Conservation (phyloP, 495 filamentous ascomycete species). For the Rusavskia elegans region DNA sequence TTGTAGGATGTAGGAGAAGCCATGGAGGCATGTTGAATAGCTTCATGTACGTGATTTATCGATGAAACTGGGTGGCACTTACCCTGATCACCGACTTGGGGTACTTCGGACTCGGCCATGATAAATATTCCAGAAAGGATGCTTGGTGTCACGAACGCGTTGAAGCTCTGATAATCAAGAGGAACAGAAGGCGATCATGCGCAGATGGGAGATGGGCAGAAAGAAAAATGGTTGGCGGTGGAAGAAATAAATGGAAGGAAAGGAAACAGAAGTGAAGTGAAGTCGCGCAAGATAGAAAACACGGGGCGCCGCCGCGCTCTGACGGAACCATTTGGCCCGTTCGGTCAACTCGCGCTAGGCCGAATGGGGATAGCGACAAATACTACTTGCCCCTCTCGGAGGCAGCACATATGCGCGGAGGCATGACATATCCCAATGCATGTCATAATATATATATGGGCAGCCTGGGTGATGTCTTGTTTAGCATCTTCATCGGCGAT, state of each 20-base stretch:
- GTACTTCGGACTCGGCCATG: constrained; percentile 7
- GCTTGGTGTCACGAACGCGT: background rate
- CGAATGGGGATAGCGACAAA: too few relatives aligned
- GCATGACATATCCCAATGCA: too few relatives aligned
- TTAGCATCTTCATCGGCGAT: too few relatives aligned
- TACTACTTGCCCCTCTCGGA: too few relatives aligned
- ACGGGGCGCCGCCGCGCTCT: background rate
- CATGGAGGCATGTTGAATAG: background rate
- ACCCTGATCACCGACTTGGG: constrained; percentile 16
- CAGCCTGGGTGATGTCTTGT: too few relatives aligned
- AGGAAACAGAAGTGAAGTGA: background rate
- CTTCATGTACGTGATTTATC: background rate
- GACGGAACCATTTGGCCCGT: too few relatives aligned
- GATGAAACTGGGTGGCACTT: background rate
- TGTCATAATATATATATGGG: too few relatives aligned
- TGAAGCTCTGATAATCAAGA: background rate
- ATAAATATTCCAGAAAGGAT: background rate
- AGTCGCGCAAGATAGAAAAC: constrained; percentile 1
- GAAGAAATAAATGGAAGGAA: background rate
- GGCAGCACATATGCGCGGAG: too few relatives aligned
- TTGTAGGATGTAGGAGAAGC: background rate
- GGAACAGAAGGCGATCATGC: background rate
- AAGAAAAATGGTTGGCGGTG: background rate
- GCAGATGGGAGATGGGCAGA: background rate
- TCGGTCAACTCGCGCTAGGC: too few relatives aligned